Evolutionary conservation across 208 protist species (phyloP), one percentile per base, ranked within the genome.

Genomic region (Wallacemonas sp.): DNA sequence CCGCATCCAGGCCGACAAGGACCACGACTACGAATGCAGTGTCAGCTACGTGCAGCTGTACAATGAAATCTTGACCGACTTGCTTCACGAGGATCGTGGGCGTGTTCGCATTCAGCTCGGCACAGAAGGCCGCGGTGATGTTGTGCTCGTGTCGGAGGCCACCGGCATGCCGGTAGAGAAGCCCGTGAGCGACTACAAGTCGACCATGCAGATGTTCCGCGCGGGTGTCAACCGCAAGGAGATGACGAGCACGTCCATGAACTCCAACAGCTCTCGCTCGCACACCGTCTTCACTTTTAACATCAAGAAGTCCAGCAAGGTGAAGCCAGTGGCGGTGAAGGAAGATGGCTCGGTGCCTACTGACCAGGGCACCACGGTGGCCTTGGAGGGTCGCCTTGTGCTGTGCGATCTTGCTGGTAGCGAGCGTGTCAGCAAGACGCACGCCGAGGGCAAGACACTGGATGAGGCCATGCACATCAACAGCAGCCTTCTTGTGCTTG

Each of bases 351-450:
- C 48, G 13, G 60, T 50, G 44, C 41, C 38, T 5, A 42, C 34
- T 10, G 21, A 60, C 3, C 54, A 70, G 15, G 62, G 46, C 0
- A 45, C 78, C 1, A 71, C 68, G 2, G 70, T 87, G 13, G 80
- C 85, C 19, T 74, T 95, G 15, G 83, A 95, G 53, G 89, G 89
- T 0, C 85, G 89, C 34, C 79, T 98, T 17, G 97, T 98, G 44
- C 71, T 99, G 38, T 98, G 98, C 57, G 98, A 99, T 92, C 81
- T 99, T 13, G 98, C 98, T 10, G 98, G 98, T 10, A 98, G 94
- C 39, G 98, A 99, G 79, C 89, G 97, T 52, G 76, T 87, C 19
- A 84, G 80, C 39, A 86, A 93, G 67, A 98, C 98, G 2, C 80
- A 91, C 10, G 89, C 94, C 1, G 85, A 96, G 63, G 98, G 98